phyloP scores from a whole-genome alignment of 352 stramenopile species.

The Globisporangium paroecandrum region DNA sequence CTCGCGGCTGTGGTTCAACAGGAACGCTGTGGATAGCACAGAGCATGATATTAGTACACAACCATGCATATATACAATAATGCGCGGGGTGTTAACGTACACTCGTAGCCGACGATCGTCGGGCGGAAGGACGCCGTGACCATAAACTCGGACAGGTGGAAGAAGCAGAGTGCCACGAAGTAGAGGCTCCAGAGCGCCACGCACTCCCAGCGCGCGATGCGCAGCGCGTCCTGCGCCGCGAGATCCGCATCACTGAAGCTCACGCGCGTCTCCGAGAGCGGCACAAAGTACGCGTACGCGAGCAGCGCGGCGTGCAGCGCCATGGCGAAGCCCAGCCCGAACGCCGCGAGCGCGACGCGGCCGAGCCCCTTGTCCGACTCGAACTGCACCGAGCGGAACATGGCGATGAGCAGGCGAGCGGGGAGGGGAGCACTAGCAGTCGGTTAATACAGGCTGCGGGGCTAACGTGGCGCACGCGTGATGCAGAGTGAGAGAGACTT shows the following conservation, averaged over 20 bases:
- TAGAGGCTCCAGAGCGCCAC: constrained; percentile 75
- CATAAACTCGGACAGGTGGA: constrained; percentile 85
- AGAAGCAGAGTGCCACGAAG: constrained; percentile 70
- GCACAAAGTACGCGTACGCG: constrained; percentile 29
- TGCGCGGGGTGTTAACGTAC: constrained; percentile 29
- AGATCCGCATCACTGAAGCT: background rate
- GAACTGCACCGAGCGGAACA: constrained; percentile 79
- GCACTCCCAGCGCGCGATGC: constrained; percentile 40
- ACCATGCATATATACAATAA: background rate
- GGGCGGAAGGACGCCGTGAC: constrained; percentile 80
- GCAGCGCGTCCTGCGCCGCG: background rate
- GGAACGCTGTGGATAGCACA: constrained; percentile 51
- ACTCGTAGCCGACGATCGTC: constrained; percentile 76
- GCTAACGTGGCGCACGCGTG: background rate
- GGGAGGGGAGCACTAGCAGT: background rate
- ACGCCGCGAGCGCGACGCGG: constrained; percentile 69
- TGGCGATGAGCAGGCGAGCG: constrained; percentile 14
- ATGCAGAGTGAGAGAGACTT: background rate
- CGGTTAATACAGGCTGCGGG: background rate
- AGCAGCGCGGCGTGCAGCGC: constrained; percentile 58
- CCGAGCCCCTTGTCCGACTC: constrained; percentile 70
- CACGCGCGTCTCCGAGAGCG: constrained; percentile 8
- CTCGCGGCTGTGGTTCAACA: constrained; percentile 89
- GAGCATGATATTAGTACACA: background rate
- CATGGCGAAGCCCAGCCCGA: constrained; percentile 72